Evolutionary conservation across 169 alveolate species (phyloP), one percentile per base, ranked within the genome.

Genomic region (Eimeria tenella): DNA sequence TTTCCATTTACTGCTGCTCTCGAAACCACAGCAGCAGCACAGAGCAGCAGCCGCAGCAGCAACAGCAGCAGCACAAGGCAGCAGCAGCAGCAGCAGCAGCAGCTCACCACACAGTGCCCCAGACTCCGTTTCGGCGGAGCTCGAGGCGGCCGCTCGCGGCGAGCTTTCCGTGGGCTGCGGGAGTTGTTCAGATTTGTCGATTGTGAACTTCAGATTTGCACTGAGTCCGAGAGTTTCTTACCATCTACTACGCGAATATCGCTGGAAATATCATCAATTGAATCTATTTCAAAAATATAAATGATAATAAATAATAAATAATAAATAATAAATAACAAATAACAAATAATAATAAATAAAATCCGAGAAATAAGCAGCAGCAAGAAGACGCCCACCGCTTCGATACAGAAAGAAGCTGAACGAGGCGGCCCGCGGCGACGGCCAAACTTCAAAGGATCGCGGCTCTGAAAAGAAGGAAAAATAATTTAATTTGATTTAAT

Each of bases 221-320:
- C 42, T 31, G 42, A 31, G 42, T 31, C 42, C 42, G 42, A 0
- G 42, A 73, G 93, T 17, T 10, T 17, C 97, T 79, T 95, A 79
- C 98, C 97, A 58, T 98, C 99, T 31, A 98, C 99, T 9, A 98
- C 96, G 15, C 99, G 95, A 58, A 98, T 98, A 89, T 95, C 96
- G 75, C 97, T 96, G 94, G 95, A 97, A 9, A 98, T 95, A 92
- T 96, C 97, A 95, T 98, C 99, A 60, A 97, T 98, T 17, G 98
- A 97, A 83, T 97, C 95, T 92, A 23, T 15, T 68, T 17, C 0
- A 50, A 31, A 13, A 19, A 71, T n/a, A n/a, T n/a, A n/a, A n/a
- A n/a, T n/a, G n/a, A 8, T 8, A 71, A 71, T 0, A 5, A 8
- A 21, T 10, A 71, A 71, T 7, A 21, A 71, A 8, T 8, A 71